Evolutionary conservation across 75 land plant genomes (phyloP), one percentile per base, ranked within the genome.

Genomic region (Isoetes taiwanensis): DNA sequence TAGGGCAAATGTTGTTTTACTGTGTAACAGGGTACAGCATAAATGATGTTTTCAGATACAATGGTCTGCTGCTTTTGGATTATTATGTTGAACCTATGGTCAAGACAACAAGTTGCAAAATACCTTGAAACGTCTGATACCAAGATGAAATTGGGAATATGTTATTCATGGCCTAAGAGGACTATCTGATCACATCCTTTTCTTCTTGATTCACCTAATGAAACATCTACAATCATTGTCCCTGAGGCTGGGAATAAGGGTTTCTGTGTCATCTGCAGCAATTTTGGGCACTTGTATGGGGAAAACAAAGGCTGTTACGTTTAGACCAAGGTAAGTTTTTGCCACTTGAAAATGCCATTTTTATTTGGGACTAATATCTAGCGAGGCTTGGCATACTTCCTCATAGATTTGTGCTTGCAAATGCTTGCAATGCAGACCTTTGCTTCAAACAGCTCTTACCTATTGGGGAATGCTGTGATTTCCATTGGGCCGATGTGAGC

Each of bases 391-490:
- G 16, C 4, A 52, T 52, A 1, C 14, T 52, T 54, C 31, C 30
- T 8, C 67, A 43, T 76, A 93, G 99, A 69, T 93, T 81, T 66
- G 72, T 93, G 0, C 71, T 93, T 1, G 76, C 83, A 61, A 93
- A 93, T 70, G 82, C 85, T 23, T 88, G 86, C 75, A 77, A 61
- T 58, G 70, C 71, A 46, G 81, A 71, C 46, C 65, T 93, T 20
- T 81, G 69, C 54, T 83, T 71, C 52, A 81, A 73, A 63, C 99
- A 93, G 34, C 65, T 37, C 30, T 62, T 93, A 64, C 57, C 64
- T 38, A 72, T 69, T 33, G 96, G 90, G 29, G 50, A 76, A 34
- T 89, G 84, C 61, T 62, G 72, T 28, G 76, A 80, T 59, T 78
- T 93, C 63, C 81, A 79, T 53, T 88, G 85, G 84, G 54, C 78